Percentiles rank a stretch among this genome's conserved stretches.
Evolutionary conservation across 2,329 filamentous ascomycete species (phyloP).

Genomic region (Verticillium nubilum): DNA sequence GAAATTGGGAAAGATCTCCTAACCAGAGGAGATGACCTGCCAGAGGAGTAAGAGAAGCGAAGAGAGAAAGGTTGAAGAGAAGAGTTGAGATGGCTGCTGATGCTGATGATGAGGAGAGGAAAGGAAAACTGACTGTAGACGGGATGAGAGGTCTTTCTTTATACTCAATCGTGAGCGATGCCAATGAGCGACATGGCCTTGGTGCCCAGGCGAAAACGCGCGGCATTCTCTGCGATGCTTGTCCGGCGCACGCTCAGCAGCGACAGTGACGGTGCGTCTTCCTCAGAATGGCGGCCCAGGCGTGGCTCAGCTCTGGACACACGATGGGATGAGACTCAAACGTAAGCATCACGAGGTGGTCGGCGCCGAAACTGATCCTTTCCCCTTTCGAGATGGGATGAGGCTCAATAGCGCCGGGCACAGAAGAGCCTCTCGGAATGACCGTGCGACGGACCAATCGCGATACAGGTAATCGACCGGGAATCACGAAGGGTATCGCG

Average conservation of each 20-base stretch:
- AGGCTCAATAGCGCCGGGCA: background rate
- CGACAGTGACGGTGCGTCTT: background rate
- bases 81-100: slow-evolving; percentile 2
- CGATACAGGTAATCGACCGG: background rate
- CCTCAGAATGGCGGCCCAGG: background rate
- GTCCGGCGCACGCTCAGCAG: background rate
- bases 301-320: background rate
- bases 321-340: slow-evolving; percentile 2
- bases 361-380: slow-evolving; percentile 1
- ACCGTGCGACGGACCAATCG: background rate
- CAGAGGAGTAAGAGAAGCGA: slow-evolving; percentile 2
- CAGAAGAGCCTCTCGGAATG: background rate
- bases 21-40: slow-evolving; percentile 4
- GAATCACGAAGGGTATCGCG: background rate
- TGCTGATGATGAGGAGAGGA: slow-evolving; percentile 4
- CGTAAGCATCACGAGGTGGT: slow-evolving; percentile 1
- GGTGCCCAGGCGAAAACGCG: background rate
- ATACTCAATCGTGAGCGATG: background rate
- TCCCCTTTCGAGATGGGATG: background rate
- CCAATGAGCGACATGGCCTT: background rate
- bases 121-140: background rate
- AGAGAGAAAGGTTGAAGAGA: slow-evolving; percentile 1
- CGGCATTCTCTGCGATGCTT: background rate
- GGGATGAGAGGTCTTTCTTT: background rate
- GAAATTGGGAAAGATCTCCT: slow-evolving; percentile 1